phyloP scores from a whole-genome alignment of 2,329 filamentous ascomycete genomes.

The Verticillium albo-atrum region DNA sequence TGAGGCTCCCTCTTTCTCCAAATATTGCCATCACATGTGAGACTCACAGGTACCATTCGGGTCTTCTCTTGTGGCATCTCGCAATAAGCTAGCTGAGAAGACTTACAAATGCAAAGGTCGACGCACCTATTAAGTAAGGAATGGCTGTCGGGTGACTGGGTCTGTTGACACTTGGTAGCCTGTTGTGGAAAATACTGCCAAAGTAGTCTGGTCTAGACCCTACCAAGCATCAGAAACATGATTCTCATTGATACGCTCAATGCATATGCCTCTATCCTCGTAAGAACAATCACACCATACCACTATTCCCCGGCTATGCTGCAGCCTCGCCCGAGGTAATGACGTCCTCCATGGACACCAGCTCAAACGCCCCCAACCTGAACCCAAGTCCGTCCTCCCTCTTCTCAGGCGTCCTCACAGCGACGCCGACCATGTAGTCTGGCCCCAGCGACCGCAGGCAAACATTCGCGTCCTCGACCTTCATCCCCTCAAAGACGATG shows the following conservation, averaged over 20 bases:
- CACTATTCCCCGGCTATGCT: background rate
- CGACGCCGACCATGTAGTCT: slow-evolving; percentile 52
- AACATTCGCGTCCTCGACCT: slow-evolving; percentile 36
- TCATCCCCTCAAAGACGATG: slow-evolving; percentile 32
- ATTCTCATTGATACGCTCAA: no score
- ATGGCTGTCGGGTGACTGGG: no score
- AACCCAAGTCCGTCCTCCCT: slow-evolving; percentile 33
- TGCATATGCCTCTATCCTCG: no score
- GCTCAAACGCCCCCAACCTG: slow-evolving; percentile 34
- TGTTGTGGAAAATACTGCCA: no score
- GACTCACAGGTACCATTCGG: background rate
- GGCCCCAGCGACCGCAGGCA: slow-evolving; percentile 37
- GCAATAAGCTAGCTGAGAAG: background rate
- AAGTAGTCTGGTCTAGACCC: no score
- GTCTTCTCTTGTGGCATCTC: background rate
- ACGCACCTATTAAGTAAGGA: no score
- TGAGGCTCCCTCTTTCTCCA: background rate
- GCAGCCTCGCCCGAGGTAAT: slow-evolving; percentile 35
- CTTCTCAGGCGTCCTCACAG: slow-evolving; percentile 34
- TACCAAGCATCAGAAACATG: no score
- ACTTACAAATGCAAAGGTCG: no score
- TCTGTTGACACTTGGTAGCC: no score
- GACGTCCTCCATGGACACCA: slow-evolving; percentile 39
- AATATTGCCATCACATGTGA: background rate
- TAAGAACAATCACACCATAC: no score